These are phyloP conservation scores for Colletotrichum trifolii DNA, from an alignment of 2,329 filamentous ascomycete genomes.

Conservation along the genomic window DNA sequence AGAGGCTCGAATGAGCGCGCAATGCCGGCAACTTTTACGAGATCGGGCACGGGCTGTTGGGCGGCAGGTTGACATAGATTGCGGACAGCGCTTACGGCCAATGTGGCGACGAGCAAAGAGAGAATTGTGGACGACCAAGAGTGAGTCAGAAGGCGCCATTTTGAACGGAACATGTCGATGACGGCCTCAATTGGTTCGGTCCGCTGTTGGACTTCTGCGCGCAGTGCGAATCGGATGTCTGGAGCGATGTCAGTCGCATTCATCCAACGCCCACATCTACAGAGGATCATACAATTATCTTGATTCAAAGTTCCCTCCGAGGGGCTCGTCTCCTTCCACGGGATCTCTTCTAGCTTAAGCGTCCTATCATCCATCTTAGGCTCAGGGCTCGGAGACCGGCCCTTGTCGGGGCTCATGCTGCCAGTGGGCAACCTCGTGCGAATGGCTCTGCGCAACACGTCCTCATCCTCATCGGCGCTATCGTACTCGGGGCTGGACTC, in stretches of 20 bases:
- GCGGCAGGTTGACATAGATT: slow-evolving; percentile 76
- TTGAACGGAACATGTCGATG: slow-evolving; percentile 71
- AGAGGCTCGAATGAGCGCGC: slow-evolving; percentile 93
- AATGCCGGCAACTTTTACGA: slow-evolving; percentile 90
- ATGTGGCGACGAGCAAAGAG: slow-evolving; percentile 69
- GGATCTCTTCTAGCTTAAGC: slow-evolving; percentile 48
- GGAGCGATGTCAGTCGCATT: slow-evolving; percentile 40
- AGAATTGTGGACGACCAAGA: slow-evolving; percentile 76
- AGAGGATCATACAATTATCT: slow-evolving; percentile 62
- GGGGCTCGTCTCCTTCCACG: slow-evolving; percentile 44
- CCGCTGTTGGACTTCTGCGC: slow-evolving; percentile 88
- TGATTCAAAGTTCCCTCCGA: slow-evolving; percentile 36
- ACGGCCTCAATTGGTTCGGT: slow-evolving; percentile 84
- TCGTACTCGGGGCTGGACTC: slow-evolving; percentile 49
- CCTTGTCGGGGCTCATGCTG: slow-evolving; percentile 66
- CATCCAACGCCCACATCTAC: slow-evolving; percentile 3
- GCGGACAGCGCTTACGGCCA: slow-evolving; percentile 74
- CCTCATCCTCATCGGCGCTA: slow-evolving; percentile 50
- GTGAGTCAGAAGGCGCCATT: slow-evolving; percentile 70
- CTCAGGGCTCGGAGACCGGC: slow-evolving; percentile 58
- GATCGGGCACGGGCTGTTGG: slow-evolving; percentile 78
- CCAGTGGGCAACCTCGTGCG: slow-evolving; percentile 66
- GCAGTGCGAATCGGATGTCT: slow-evolving; percentile 90
- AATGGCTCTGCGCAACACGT: slow-evolving; percentile 62
- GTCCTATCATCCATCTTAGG: slow-evolving; percentile 54